These are phyloP conservation scores for Yarrowia deformans DNA, from an alignment of 805 yeast species.

Conservation along the genomic window DNA sequence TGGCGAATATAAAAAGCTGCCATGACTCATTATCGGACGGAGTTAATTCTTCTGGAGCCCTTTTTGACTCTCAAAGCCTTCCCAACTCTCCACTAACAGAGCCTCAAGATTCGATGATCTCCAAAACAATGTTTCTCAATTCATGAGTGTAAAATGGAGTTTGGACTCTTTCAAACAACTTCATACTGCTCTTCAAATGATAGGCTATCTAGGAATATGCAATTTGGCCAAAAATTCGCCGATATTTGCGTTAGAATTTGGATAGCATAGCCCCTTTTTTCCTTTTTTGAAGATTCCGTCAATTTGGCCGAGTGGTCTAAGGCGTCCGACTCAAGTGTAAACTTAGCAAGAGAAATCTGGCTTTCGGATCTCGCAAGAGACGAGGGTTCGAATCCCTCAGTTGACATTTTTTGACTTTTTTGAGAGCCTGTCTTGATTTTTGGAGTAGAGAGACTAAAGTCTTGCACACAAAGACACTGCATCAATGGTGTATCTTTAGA, in stretches of 20 bases:
- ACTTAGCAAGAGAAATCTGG: slow-evolving; percentile 31
- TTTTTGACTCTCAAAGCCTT: too few relatives aligned
- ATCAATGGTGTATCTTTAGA: too few relatives aligned
- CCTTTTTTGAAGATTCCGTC: not conserved
- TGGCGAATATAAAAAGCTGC: not conserved
- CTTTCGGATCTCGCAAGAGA: slow-evolving; percentile 36
- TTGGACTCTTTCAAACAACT: too few relatives aligned
- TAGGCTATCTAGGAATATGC: too few relatives aligned
- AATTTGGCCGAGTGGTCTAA: slow-evolving; percentile 36
- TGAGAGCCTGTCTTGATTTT: too few relatives aligned
- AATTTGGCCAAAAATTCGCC: too few relatives aligned
- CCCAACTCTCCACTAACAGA: too few relatives aligned
- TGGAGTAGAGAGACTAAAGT: too few relatives aligned
- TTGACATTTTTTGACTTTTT: not conserved
- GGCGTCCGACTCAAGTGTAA: slow-evolving; percentile 36
- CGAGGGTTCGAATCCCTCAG: slow-evolving; percentile 37
- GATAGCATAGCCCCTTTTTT: slow-evolving; percentile 2
- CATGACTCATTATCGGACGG: not conserved
- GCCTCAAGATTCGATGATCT: too few relatives aligned
- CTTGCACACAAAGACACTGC: too few relatives aligned
- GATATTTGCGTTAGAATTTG: not conserved
- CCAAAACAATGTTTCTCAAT: not conserved
- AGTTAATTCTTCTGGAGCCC: not conserved
- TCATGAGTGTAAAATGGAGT: not conserved
- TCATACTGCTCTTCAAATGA: too few relatives aligned